Conservation (phyloP, 177 flowering plant genomes). For the Tripterygium wilfordii region DNA sequence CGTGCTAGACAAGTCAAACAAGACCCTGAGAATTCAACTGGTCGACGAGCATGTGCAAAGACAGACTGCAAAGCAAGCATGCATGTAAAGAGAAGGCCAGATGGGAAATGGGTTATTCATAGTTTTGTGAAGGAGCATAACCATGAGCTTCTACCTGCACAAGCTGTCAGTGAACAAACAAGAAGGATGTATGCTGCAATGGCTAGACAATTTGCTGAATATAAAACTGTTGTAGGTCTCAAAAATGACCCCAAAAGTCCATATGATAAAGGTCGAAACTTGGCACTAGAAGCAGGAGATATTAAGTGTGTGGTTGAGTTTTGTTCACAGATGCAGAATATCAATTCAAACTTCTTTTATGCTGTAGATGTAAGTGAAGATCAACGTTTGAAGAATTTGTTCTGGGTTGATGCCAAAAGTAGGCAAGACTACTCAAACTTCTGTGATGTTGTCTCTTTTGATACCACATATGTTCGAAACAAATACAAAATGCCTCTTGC, state of each 20-base stretch:
- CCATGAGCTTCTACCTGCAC: conserved; percentile 21
- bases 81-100: conserved; percentile 20
- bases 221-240: conserved; percentile 9
- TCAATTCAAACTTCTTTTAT: conserved; percentile 15
- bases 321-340: conserved; percentile 8
- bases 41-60: conserved; percentile 16
- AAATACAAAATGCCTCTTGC: conserved; percentile 16
- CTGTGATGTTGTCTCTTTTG: conserved; percentile 15
- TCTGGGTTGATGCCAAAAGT: conserved; percentile 22
- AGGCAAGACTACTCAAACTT: conserved; percentile 11
- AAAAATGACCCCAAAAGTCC: conserved; percentile 7
- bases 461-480: conserved; percentile 11
- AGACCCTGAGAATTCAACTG: conserved; percentile 12
- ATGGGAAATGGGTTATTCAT: conserved; percentile 20
- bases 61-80: conserved; percentile 22
- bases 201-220: conserved; percentile 16
- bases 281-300: conserved; percentile 17
- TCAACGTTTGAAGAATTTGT: conserved; percentile 11
- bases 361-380: conserved; percentile 14
- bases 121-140: conserved; percentile 24
- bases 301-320: conserved; percentile 7
- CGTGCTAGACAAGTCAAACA: conserved; percentile 13
- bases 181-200: conserved; percentile 17
- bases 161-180: conserved; percentile 15
- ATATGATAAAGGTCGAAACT: conserved; percentile 8